Percentiles rank a stretch among this genome's conserved stretches.
Evolutionary conservation across 768 basidiomycete genomes (phyloP).

Genomic region (Suillus weaverae): DNA sequence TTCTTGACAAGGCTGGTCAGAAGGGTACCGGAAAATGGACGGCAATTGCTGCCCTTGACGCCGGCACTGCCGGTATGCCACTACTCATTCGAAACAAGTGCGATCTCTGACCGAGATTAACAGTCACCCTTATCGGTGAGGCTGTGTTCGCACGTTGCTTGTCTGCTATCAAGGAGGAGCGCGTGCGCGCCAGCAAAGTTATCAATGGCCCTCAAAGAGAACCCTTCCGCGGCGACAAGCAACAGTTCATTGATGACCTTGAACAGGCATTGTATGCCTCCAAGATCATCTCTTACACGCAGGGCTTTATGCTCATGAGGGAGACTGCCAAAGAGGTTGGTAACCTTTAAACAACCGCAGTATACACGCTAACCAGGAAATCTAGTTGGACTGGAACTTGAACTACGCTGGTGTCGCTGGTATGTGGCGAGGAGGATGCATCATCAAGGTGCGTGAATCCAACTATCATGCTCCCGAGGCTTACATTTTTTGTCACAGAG

Average conservation of each 20-base stretch:
- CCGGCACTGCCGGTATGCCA: conserved; percentile 75
- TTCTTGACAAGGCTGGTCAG: conserved; percentile 95
- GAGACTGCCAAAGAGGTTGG: conserved; percentile 91
- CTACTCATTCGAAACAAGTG: conserved; percentile 11
- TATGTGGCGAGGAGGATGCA: conserved; percentile 99
- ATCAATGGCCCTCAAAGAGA: conserved; percentile 91
- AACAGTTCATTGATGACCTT: conserved; percentile 98
- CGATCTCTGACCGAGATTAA: conserved; percentile 14
- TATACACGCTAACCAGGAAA: conserved; percentile 9
- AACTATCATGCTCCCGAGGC: conserved; percentile 18
- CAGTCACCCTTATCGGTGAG: conserved; percentile 98
- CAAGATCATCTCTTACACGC: conserved; percentile 99
- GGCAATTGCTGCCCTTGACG: conserved; percentile 93
- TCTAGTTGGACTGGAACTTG: conserved; percentile 79
- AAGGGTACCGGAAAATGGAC: conserved; percentile 99
- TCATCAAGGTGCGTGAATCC: conserved; percentile 75
- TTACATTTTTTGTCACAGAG: conserved; percentile 43
- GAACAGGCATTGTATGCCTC: conserved; percentile 99
- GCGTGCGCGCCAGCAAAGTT: conserved; percentile 86
- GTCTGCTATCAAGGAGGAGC: conserved; percentile 96
- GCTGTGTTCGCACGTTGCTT: conserved; percentile 99
- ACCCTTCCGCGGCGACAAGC: conserved; percentile 95
- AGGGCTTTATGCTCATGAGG: conserved; percentile 99
- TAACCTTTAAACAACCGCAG: conserved; percentile 1
- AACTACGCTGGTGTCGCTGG: conserved; percentile 97